Conservation (phyloP, 768 basidiomycete species). For the Trametes meyenii region DNA sequence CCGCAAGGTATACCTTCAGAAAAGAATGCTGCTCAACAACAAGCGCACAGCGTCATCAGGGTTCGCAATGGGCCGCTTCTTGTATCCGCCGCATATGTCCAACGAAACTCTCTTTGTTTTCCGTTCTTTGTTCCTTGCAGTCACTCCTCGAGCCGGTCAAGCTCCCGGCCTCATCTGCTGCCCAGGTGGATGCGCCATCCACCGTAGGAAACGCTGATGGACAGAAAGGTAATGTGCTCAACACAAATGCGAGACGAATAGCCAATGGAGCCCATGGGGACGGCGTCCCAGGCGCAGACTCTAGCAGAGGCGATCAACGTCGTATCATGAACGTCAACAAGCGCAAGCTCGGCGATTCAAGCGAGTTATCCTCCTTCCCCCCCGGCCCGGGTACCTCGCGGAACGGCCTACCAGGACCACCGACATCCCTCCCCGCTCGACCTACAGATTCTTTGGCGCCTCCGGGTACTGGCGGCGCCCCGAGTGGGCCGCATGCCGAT, state of each 20-base stretch:
- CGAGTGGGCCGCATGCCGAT: constrained; percentile 3
- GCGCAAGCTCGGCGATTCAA: constrained; percentile 23
- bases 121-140: constrained; percentile 32
- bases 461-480: constrained; percentile 2
- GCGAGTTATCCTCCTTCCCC: background rate
- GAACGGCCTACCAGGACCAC: background rate
- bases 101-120: constrained; percentile 31
- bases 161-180: constrained; percentile 9
- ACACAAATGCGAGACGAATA: background rate
- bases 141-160: constrained; percentile 28
- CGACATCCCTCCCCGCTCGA: constrained; percentile 11
- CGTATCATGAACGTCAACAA: constrained; percentile 30
- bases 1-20: constrained; percentile 7
- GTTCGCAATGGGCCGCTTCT: constrained; percentile 39
- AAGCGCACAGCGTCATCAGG: constrained; percentile 34
- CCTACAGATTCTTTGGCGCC: constrained; percentile 1
- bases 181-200: constrained; percentile 2
- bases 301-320: constrained; percentile 20
- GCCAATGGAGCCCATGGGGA: constrained; percentile 10
- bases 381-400: background rate
- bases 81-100: constrained; percentile 32
- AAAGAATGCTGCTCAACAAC: constrained; percentile 22
- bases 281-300: constrained; percentile 14
- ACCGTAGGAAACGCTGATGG: constrained; percentile 18
- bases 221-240: constrained; percentile 27